Percentiles rank a stretch among this genome's conserved stretches.
Conservation (phyloP, 768 basidiomycete species). For the Mycena albidolilacea region DNA sequence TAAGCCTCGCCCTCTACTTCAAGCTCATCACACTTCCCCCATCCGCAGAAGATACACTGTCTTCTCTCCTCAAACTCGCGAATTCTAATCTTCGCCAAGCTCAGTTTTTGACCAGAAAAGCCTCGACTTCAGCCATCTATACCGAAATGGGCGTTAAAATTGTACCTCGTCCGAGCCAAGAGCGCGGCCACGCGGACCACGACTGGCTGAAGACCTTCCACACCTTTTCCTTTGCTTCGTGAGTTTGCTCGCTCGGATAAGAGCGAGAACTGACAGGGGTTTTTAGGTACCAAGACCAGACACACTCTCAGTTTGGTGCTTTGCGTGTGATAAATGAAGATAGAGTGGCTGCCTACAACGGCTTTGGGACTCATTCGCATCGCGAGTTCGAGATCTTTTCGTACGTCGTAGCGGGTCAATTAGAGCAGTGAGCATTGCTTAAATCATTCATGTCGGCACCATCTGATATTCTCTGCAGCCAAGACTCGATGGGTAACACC, state of each 20-base stretch:
- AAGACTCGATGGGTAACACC: slow-evolving; percentile 93
- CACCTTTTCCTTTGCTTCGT: slow-evolving; percentile 85
- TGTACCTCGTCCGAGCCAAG: slow-evolving; percentile 68
- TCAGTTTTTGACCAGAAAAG: slow-evolving; percentile 44
- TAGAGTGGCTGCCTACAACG: slow-evolving; percentile 81
- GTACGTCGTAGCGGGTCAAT: slow-evolving; percentile 83
- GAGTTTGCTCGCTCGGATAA: slow-evolving; percentile 47
- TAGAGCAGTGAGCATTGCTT: slow-evolving; percentile 77
- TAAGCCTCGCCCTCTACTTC: slow-evolving; percentile 55
- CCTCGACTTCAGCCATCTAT: slow-evolving; percentile 39
- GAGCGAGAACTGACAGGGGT: not conserved
- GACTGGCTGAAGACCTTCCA: slow-evolving; percentile 92
- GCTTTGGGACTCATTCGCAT: slow-evolving; percentile 91
- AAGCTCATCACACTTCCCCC: slow-evolving; percentile 46
- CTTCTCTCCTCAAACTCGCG: slow-evolving; percentile 54
- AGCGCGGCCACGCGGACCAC: slow-evolving; percentile 80
- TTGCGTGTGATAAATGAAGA: slow-evolving; percentile 96
- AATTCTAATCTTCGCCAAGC: slow-evolving; percentile 39
- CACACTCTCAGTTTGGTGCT: slow-evolving; percentile 65
- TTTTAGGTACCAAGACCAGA: slow-evolving; percentile 26
- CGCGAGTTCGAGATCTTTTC: slow-evolving; percentile 93
- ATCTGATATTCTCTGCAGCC: slow-evolving; percentile 56
- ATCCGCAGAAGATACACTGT: slow-evolving; percentile 50
- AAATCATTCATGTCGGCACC: slow-evolving; percentile 17
- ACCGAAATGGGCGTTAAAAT: slow-evolving; percentile 50